Base-by-base conservation (phyloP, 441 rosid species). In the Gossypium lobatum region DNA sequence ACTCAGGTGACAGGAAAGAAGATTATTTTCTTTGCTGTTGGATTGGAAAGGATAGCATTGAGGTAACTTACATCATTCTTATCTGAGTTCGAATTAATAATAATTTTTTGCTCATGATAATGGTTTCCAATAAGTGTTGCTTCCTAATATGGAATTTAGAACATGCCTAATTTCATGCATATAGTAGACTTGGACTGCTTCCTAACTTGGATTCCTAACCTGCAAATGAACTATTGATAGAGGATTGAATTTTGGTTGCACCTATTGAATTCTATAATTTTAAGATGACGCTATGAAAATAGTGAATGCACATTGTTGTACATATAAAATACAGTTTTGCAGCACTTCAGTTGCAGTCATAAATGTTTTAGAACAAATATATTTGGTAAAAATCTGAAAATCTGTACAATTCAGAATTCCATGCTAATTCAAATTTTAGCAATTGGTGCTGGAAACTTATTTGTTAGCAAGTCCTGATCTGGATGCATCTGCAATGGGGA, bases 1-100 rank as follows among this genome's bases (percentile, higher is more conserved):
- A 89, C 79, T 81, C 97, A 1, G 93, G 95, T 82, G 99, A 96
- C 25, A 91, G 96, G 88, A 96, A 92, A 87, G 99, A 96, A 80
- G 97, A 93, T 76, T 91, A 83, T 76, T 85, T 92, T 79, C 82
- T 96, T 63, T 91, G 97, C 84, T 88, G 83, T 76, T 96, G 99
- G 99, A 80, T 91, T 82, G 99, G 99, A 70, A 88, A 88, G 75
- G 86, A 92, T 79, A 89, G 96, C 86, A 78, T 79, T 76, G 91
- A 91, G 98, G 99, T 96, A 87, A 83, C 72, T 57, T 77, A 26
- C 62, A 53, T 18, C 39, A 46, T 77, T 70, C 66, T 67, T 6
- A 3, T 61, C 28, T 58, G 67, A 64, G 26, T 74, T 76, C 17
- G 25, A 60, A 72, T 45, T 64, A 64, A 39, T 71, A 68, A 52